Conservation (phyloP, 2,329 filamentous ascomycete species). For the Neonectria sp. region DNA sequence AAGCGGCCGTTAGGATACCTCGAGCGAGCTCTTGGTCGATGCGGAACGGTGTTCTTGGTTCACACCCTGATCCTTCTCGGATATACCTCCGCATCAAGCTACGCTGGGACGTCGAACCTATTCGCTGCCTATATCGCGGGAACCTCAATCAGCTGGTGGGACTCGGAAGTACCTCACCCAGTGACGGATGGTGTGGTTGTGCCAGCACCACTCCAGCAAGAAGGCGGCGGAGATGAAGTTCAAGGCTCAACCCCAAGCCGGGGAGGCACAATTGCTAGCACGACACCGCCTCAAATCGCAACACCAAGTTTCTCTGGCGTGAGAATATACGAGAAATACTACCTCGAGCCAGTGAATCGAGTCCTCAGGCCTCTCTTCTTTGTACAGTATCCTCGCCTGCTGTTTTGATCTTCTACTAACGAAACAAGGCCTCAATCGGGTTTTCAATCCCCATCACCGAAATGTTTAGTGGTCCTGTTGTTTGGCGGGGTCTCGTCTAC, state of each 20-base stretch:
- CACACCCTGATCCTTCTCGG: slow-evolving; percentile 67
- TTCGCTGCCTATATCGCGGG: slow-evolving; percentile 76
- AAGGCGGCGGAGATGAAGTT: neutral
- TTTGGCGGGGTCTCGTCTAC: slow-evolving; percentile 84
- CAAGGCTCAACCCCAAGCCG: neutral
- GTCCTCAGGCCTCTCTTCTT: slow-evolving; percentile 81
- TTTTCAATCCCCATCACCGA: slow-evolving; percentile 83
- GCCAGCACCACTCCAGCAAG: neutral
- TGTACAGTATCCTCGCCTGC: slow-evolving; percentile 56
- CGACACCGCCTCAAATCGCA: neutral
- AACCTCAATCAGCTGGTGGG: slow-evolving; percentile 71
- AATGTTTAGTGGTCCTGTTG: slow-evolving; percentile 74
- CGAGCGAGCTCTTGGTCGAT: slow-evolving; percentile 30
- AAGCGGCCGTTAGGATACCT: neutral
- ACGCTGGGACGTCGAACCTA: slow-evolving; percentile 74
- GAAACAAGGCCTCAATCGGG: slow-evolving; percentile 71
- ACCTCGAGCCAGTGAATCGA: slow-evolving; percentile 53
- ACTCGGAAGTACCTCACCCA: slow-evolving; percentile 50
- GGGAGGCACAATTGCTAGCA: neutral
- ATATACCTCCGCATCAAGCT: slow-evolving; percentile 66
- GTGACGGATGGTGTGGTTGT: neutral
- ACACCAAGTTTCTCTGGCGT: slow-evolving; percentile 19
- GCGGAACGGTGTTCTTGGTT: slow-evolving; percentile 57
- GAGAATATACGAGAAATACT: slow-evolving; percentile 47
- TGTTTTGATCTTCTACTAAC: neutral